Base-by-base conservation (phyloP, 805 yeast species). In the Candida qinlingensis region DNA sequence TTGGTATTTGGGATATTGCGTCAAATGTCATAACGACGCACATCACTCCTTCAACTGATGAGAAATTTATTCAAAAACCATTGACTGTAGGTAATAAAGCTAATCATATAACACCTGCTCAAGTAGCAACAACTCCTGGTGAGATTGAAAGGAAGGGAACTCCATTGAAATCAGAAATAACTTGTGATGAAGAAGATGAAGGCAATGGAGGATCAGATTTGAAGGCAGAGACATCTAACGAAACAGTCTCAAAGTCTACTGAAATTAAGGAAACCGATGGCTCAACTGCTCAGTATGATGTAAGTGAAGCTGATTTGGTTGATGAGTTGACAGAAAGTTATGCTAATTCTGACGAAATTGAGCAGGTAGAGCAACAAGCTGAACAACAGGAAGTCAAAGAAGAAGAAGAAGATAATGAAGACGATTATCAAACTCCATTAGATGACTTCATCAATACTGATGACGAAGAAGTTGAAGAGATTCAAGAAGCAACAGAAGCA, bases 1-100 rank as follows among this genome's bases (percentile, higher is more conserved):
- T 84, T 26, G 97, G 97, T 6, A 74, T 82, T 31, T 86, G 92
- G 91, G 87, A 83, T 49, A 63, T 67, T 4, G 75, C 70, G 33
- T 35, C 45, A 3, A 64, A 60, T 38, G 55, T 63, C 7, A 39
- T 58, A 19, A 61, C 73, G 37, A 70, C 66, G 6, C 71, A 67
- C 38, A 71, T 62, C 30, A 51, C 56, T 5, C 62, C 65, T 37
- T 54, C 57, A 12, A 38, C 50, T 9, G 58, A 49, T 30, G 46
- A 42, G 8, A 36, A 31, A 6, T 11, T 47, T 7, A 42, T 47
- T 7, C 33, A 40, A 6, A 27, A 26, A 11, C 19, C 39, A 6
- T 28, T 29, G 7, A 12, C 19, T 4, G 33, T 30, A 9, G 38
- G 11, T 11, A 37, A 26, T 13, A 13, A 28, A 11, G 8, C 12